Evolutionary conservation across 78 protist species (phyloP), one percentile per base, ranked within the genome.

Genomic region (Dictyostelium firmibasis): DNA sequence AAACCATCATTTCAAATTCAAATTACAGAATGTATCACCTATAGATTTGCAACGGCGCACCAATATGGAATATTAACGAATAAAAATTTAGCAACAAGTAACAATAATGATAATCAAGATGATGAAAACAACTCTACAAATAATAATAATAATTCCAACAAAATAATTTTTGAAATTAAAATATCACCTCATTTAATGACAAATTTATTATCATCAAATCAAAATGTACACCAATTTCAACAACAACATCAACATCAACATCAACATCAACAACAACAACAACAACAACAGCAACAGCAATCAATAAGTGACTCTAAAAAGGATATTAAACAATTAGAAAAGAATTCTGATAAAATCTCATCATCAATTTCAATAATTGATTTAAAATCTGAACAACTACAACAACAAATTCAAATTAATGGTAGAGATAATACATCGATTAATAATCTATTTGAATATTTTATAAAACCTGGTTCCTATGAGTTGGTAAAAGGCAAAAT

Each of bases 141-240:
- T 67, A 20, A 11, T 23, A 67, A 57, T 20, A 57, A 57, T 20
- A 57, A 57, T 57, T 57, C 67, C 2, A 27, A 23, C 11, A 67
- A 72, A 72, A 72, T 29, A 14, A 72, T 18, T 7, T 72, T 72
- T 72, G 79, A 72, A 72, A 72, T 72, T 16, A 72, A 72, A 72
- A 72, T 72, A 33, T 72, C 79, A 72, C 79, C 79, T 33, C 79
- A 72, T 72, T 29, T 72, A 33, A 72, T 72, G 79, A 72, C 79
- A 4, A 72, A 72, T 72, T 16, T 72, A 72, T 72, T 72, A 72
- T 23, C 36, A 23, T 16, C 70, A 16, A 60, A 60, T 60, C 23
- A 60, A 23, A 67, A 27, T 62, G n/a, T n/a, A n/a, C 62, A 50
- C 13, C 62, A 62, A n/a, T 9, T 2, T 62, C 77, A 69, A 69